Conservation (phyloP, 805 yeast genomes). For the Cyberlindnera galapagoensis region DNA sequence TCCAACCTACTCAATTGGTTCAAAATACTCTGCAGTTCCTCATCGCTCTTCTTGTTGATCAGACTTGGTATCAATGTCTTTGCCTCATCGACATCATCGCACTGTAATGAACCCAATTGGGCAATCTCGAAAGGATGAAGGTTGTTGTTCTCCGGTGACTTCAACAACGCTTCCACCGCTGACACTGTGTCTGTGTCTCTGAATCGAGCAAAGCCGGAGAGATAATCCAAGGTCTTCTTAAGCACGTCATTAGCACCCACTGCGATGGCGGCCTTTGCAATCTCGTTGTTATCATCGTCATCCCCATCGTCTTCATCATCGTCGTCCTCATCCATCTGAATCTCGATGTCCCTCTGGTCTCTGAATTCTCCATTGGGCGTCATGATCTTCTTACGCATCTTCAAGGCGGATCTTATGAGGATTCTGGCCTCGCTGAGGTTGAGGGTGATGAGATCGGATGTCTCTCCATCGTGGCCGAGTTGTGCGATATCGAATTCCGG, state of each 20-base stretch:
- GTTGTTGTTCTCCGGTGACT: slow-evolving; percentile 62
- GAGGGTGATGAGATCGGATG: slow-evolving; percentile 71
- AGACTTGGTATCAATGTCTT: slow-evolving; percentile 89
- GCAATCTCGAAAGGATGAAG: slow-evolving; percentile 96
- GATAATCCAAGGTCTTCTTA: slow-evolving; percentile 84
- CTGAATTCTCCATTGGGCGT: slow-evolving; percentile 33
- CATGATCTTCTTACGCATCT: slow-evolving; percentile 59
- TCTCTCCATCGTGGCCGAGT: slow-evolving; percentile 72
- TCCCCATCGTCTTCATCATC: slow-evolving; percentile 23
- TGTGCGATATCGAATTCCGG: slow-evolving; percentile 87
- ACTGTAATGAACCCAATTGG: slow-evolving; percentile 78
- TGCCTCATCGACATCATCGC: slow-evolving; percentile 97
- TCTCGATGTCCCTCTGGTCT: slow-evolving; percentile 24
- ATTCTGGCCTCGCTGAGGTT: slow-evolving; percentile 88
- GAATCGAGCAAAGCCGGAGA: slow-evolving; percentile 82
- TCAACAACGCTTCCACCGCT: slow-evolving; percentile 84
- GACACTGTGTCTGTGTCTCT: slow-evolving; percentile 88
- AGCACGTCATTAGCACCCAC: slow-evolving; percentile 82
- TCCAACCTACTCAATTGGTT: slow-evolving; percentile 76
- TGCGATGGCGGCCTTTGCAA: slow-evolving; percentile 42
- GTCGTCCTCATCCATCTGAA: slow-evolving; percentile 25
- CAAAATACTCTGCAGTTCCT: slow-evolving; percentile 78
- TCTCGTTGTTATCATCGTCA: slow-evolving; percentile 28
- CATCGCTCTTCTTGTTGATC: slow-evolving; percentile 71
- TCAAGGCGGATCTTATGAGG: slow-evolving; percentile 82